Percentiles rank a stretch among this genome's conserved stretches.
phyloP scores from a whole-genome alignment of 768 basidiomycete species.

The Dendrothele bispora region DNA sequence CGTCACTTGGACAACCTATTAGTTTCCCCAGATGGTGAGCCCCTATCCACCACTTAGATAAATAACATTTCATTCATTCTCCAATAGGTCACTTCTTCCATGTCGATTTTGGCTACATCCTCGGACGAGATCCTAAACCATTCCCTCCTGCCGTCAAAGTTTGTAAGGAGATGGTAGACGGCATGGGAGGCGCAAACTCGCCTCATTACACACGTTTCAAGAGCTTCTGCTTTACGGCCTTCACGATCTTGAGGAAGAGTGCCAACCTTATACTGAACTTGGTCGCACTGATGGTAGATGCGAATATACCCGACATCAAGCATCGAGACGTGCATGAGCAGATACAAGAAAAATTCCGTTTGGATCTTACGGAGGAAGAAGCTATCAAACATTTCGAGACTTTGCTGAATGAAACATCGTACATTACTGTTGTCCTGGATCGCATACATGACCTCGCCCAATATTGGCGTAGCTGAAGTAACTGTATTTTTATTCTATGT shows the following conservation, averaged over 20 bases:
- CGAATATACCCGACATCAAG: slow-evolving; percentile 97
- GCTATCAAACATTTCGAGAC: slow-evolving; percentile 97
- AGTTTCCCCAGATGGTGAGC: slow-evolving; percentile 83
- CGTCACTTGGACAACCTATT: slow-evolving; percentile 95
- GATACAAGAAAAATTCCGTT: slow-evolving; percentile 94
- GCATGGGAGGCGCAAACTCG: slow-evolving; percentile 96
- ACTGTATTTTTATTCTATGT: too few species aligned
- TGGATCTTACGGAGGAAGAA: slow-evolving; percentile 94
- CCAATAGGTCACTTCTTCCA: slow-evolving; percentile 92
- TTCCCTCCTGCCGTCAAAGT: slow-evolving; percentile 98
- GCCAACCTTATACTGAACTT: slow-evolving; percentile 96
- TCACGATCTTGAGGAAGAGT: slow-evolving; percentile 93
- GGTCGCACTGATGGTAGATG: slow-evolving; percentile 95
- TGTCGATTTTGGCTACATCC: slow-evolving; percentile 98
- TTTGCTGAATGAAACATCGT: slow-evolving; percentile 90
- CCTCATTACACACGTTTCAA: slow-evolving; percentile 97
- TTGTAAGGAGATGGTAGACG: slow-evolving; percentile 99
- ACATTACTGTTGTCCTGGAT: slow-evolving; percentile 91
- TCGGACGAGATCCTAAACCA: slow-evolving; percentile 96
- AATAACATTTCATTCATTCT: too few species aligned
- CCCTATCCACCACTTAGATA: background rate
- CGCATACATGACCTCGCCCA: slow-evolving; percentile 87
- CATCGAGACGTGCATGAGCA: slow-evolving; percentile 84
- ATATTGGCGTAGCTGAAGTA: slow-evolving; percentile 73
- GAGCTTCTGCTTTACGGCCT: slow-evolving; percentile 96